These are phyloP conservation scores for Pseudogymnoascus sp. DNA, from an alignment of 2,329 filamentous ascomycete species.

Conservation along the genomic window DNA sequence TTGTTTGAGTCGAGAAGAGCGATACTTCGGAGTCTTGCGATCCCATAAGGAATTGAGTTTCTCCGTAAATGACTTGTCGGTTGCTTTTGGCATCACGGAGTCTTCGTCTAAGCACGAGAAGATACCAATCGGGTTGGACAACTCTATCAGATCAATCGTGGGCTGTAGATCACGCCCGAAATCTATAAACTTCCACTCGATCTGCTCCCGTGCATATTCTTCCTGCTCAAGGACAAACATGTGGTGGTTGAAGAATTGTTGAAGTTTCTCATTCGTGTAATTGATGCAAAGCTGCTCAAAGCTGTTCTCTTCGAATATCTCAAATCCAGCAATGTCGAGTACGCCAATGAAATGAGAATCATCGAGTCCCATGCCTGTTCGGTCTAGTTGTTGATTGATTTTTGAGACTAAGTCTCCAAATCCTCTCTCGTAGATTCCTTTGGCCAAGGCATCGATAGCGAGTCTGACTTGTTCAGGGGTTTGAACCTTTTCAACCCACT, in stretches of 20 bases:
- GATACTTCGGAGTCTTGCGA: constrained; percentile 89
- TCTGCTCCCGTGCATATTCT: constrained; percentile 93
- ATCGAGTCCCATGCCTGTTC: constrained; percentile 72
- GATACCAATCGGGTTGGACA: constrained; percentile 95
- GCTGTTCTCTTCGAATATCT: constrained; percentile 97
- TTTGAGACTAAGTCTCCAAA: constrained; percentile 88
- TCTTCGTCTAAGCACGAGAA: constrained; percentile 98
- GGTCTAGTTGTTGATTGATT: constrained; percentile 87
- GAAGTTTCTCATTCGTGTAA: constrained; percentile 98
- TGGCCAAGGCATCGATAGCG: constrained; percentile 81
- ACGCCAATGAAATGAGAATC: constrained; percentile 96
- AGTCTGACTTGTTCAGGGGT: constrained; percentile 93
- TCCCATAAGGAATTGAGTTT: constrained; percentile 97
- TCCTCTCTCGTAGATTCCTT: constrained; percentile 94
- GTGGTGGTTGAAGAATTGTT: constrained; percentile 99
- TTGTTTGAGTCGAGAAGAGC: constrained; percentile 75
- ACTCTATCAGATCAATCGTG: constrained; percentile 93
- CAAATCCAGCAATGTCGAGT: constrained; percentile 96
- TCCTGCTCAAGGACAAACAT: constrained; percentile 99
- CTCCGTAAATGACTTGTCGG: constrained; percentile 92
- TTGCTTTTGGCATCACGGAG: constrained; percentile 97
- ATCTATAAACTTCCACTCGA: constrained; percentile 99
- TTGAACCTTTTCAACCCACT: constrained; percentile 98
- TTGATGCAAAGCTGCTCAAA: constrained; percentile 99
- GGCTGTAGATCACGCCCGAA: constrained; percentile 95